Conservation (phyloP, 2,329 filamentous ascomycete genomes). For the Hypoxylon rubiginosum region DNA sequence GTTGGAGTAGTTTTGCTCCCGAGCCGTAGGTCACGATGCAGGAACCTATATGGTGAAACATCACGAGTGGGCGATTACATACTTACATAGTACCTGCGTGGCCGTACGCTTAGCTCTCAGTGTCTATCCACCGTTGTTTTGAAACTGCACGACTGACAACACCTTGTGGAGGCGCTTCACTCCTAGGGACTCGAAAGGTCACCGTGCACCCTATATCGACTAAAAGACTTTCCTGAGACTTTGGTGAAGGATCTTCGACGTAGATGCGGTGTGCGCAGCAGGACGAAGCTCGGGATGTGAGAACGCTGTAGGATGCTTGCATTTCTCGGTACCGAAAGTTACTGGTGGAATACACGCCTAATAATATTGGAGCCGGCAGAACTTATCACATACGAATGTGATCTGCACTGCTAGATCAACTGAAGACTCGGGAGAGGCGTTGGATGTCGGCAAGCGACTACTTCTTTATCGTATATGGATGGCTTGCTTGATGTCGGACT, state of each 20-base stretch:
- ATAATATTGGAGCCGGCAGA: neutral
- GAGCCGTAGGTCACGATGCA: neutral
- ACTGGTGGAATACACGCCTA: neutral
- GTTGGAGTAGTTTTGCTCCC: neutral
- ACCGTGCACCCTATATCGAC: neutral
- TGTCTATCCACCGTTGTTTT: neutral
- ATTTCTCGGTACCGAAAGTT: neutral
- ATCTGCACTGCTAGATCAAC: neutral
- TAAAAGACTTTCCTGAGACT: neutral
- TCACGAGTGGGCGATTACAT: conserved; percentile 2
- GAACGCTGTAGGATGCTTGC: neutral
- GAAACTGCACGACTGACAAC: neutral
- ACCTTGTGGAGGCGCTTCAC: neutral
- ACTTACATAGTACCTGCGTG: neutral
- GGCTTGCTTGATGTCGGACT: neutral
- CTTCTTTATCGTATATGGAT: neutral
- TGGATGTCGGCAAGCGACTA: neutral
- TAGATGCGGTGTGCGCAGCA: neutral
- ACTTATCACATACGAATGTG: neutral
- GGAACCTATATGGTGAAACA: neutral
- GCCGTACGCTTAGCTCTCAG: neutral
- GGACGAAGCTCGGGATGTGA: neutral
- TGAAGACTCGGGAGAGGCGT: neutral
- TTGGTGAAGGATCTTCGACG: neutral
- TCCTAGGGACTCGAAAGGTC: neutral